phyloP scores from a whole-genome alignment of 495 filamentous ascomycete species.

The Penicillium ochrochloron region DNA sequence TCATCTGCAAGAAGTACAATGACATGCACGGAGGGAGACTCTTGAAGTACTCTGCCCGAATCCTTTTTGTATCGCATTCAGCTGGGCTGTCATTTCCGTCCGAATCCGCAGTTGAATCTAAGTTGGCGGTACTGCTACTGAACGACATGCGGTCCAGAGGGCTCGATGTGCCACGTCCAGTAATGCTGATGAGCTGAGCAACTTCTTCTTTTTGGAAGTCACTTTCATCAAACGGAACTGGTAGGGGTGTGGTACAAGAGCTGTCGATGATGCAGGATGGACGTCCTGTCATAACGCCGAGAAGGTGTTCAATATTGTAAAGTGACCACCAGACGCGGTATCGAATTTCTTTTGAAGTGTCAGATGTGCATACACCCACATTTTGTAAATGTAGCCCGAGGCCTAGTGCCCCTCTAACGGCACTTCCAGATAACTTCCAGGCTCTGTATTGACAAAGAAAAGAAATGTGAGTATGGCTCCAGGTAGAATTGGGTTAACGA shows the following conservation, averaged over 20 bases:
- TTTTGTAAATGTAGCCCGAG: slow-evolving; percentile 67
- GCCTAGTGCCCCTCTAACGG: slow-evolving; percentile 59
- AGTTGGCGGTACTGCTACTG: slow-evolving; percentile 27
- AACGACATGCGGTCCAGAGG: slow-evolving; percentile 28
- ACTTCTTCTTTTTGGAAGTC: slow-evolving; percentile 47
- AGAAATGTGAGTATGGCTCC: not conserved
- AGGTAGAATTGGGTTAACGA: not conserved
- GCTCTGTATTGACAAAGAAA: slow-evolving; percentile 43
- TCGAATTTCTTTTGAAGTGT: slow-evolving; percentile 59
- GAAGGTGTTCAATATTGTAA: slow-evolving; percentile 59
- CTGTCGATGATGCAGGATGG: slow-evolving; percentile 60
- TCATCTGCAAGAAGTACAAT: slow-evolving; percentile 54
- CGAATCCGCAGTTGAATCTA: slow-evolving; percentile 32
- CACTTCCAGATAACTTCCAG: slow-evolving; percentile 63
- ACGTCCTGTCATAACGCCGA: slow-evolving; percentile 63
- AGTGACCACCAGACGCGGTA: slow-evolving; percentile 66
- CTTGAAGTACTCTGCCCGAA: slow-evolving; percentile 33
- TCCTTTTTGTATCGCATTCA: slow-evolving; percentile 28
- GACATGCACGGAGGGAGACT: slow-evolving; percentile 45
- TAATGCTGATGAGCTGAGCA: slow-evolving; percentile 35
- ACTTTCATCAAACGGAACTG: slow-evolving; percentile 57
- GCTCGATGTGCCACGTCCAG: slow-evolving; percentile 26
- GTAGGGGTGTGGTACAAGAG: slow-evolving; percentile 59
- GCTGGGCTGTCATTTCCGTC: slow-evolving; percentile 28
- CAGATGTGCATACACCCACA: slow-evolving; percentile 49